Base-by-base conservation (phyloP, 768 basidiomycete species). In the Pholiota molesta region DNA sequence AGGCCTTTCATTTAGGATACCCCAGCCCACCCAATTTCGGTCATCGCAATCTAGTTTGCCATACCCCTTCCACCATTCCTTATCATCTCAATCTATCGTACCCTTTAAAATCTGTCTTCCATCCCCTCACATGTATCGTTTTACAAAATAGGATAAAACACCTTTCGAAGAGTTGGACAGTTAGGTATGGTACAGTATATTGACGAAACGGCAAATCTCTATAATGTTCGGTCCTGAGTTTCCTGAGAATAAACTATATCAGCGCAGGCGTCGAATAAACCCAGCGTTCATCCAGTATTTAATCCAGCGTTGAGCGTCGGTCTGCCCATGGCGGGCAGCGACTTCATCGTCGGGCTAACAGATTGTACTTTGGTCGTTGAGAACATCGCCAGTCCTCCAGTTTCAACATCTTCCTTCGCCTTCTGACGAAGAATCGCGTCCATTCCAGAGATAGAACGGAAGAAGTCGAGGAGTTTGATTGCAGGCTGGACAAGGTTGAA, bases 401-500 rank as follows among this genome's bases (percentile, higher is more conserved):
- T 61, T 45, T 70, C 67, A 5, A 55, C 59, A 5, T 54, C 49
- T 17, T 63, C 31, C 6, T 19, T 21, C 2, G 9, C 70, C 61
- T 44, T 59, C 55, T 66, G 44, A 70, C 73, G 19, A 8, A 66
- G 40, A 19, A 42, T 19, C 17, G 54, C 44, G 42, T 71, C 70
- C 39, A 61, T 58, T 11, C 64, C 37, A 1, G 66, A 64, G 28
- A 69, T 64, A 33, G 47, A 29, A 9, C 68, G 67, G 66, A 76
- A 76, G 64, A 77, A 78, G 17, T 74, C 69, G 1, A 77, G 62
- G 11, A 79, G 72, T 55, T 76, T 77, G 26, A 75, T 61, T 7
- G 74, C 77, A 40, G 77, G 77, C 77, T 77, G 23, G 52, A 42
- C 44, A 51, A n/a, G 52, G 44, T 28, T 16, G n/a, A 55, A 3